These are phyloP conservation scores for Eucalyptus coolabah DNA, from an alignment of 345 rosid genomes.

Conservation along the genomic window DNA sequence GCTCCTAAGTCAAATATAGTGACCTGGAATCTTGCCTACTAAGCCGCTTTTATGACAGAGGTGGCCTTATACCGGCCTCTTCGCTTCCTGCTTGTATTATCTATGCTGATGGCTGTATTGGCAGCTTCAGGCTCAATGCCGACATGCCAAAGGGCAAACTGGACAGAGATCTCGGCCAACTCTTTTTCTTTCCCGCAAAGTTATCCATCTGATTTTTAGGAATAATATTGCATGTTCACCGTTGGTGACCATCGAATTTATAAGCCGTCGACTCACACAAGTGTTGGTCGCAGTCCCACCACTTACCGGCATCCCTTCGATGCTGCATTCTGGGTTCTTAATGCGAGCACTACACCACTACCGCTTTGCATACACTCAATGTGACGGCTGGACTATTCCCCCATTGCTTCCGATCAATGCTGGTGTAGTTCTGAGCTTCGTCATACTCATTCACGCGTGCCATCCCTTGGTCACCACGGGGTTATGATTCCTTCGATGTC, in stretches of 20 bases:
- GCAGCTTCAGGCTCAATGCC: neutral
- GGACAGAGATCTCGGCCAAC: neutral
- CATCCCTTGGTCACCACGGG: neutral
- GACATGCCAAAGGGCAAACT: neutral
- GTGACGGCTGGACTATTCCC: neutral
- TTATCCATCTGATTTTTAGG: neutral
- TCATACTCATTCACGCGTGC: neutral
- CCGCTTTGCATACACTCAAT: neutral
- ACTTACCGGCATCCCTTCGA: neutral
- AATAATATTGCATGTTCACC: neutral
- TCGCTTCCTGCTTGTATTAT: neutral
- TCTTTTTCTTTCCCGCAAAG: neutral
- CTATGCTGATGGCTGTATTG: neutral
- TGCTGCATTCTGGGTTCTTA: neutral
- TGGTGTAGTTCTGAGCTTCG: neutral
- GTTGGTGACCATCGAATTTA: neutral
- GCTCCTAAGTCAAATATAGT: neutral
- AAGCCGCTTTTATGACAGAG: neutral
- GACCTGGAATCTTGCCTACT: neutral
- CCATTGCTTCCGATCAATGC: neutral
- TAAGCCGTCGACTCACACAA: neutral
- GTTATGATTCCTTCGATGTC: neutral
- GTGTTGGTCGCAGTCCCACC: neutral
- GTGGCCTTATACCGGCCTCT: neutral
- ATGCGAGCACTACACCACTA: neutral